phyloP scores from a whole-genome alignment of 345 rosid species.

The Aquilaria yunnanensis region DNA sequence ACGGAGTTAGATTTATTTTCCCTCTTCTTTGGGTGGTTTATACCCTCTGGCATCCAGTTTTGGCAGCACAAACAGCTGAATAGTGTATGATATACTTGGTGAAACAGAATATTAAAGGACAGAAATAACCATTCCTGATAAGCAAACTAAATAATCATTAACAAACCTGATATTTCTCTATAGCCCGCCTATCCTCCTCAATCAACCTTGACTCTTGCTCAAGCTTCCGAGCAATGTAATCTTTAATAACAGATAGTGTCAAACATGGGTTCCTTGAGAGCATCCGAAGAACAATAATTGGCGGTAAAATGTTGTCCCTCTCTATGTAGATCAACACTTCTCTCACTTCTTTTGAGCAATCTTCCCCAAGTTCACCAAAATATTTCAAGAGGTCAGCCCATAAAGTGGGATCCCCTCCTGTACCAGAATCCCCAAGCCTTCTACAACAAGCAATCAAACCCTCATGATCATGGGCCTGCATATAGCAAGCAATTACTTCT shows the following conservation, averaged over 20 bases:
- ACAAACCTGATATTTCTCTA: slow-evolving; percentile 91
- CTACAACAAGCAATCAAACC: slow-evolving; percentile 96
- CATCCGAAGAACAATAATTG: slow-evolving; percentile 90
- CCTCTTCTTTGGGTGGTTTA: neutral
- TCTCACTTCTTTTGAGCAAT: slow-evolving; percentile 95
- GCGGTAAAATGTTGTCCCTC: slow-evolving; percentile 94
- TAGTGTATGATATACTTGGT: too few relatives aligned
- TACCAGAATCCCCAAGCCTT: slow-evolving; percentile 86
- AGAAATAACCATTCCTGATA: too few relatives aligned
- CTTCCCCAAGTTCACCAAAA: slow-evolving; percentile 98
- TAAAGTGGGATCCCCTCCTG: slow-evolving; percentile 92
- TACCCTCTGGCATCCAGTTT: neutral
- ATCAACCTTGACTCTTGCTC: slow-evolving; percentile 92
- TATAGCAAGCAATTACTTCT: slow-evolving; percentile 97
- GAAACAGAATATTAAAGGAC: too few relatives aligned
- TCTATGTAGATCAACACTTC: slow-evolving; percentile 87
- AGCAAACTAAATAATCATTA: neutral
- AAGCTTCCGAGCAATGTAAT: slow-evolving; percentile 91
- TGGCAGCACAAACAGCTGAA: too few relatives aligned
- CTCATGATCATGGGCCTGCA: slow-evolving; percentile 93
- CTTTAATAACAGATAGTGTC: slow-evolving; percentile 93
- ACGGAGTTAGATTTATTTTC: too few relatives aligned
- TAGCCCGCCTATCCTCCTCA: slow-evolving; percentile 87
- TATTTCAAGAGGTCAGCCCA: slow-evolving; percentile 98
- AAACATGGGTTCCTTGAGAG: slow-evolving; percentile 91